These are phyloP conservation scores for Klebsormidium nitens DNA, from an alignment of 139 green algal species.

Conservation along the genomic window DNA sequence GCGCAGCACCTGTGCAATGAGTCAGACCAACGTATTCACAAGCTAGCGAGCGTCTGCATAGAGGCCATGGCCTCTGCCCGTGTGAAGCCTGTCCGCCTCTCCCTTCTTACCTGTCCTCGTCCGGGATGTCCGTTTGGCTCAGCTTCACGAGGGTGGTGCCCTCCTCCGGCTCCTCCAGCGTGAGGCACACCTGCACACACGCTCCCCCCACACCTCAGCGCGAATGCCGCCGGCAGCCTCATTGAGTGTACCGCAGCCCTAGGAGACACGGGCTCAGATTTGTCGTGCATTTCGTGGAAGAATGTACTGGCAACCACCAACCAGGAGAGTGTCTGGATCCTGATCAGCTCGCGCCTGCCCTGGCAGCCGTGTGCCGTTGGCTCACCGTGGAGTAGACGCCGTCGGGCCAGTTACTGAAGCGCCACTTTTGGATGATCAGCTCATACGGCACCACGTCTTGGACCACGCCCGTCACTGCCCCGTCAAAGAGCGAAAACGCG, in stretches of 20 bases:
- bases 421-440: constrained; percentile 50
- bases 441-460: constrained; percentile 32
- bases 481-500: constrained; percentile 48
- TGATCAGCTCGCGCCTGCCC: neutral
- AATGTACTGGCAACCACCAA: no score
- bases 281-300: no score
- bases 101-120: constrained; percentile 44
- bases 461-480: constrained; percentile 32
- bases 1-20: no score
- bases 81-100: no score
- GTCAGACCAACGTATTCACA: no score
- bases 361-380: constrained; percentile 20
- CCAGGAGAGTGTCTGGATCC: neutral
- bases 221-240: no score
- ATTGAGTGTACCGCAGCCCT: no score
- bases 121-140: constrained; percentile 43
- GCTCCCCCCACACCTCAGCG: no score
- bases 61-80: no score
- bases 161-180: constrained; percentile 38
- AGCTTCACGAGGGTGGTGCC: constrained; percentile 48
- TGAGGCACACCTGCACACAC: constrained; percentile 43
- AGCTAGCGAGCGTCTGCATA: no score
- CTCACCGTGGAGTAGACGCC: constrained; percentile 43
- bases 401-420: constrained; percentile 47
- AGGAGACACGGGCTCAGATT: no score